Percentiles rank a stretch among this genome's conserved stretches.
Evolutionary conservation across 176 grass and related monocot species (phyloP).

Genomic region (Dactylis glomerata): DNA sequence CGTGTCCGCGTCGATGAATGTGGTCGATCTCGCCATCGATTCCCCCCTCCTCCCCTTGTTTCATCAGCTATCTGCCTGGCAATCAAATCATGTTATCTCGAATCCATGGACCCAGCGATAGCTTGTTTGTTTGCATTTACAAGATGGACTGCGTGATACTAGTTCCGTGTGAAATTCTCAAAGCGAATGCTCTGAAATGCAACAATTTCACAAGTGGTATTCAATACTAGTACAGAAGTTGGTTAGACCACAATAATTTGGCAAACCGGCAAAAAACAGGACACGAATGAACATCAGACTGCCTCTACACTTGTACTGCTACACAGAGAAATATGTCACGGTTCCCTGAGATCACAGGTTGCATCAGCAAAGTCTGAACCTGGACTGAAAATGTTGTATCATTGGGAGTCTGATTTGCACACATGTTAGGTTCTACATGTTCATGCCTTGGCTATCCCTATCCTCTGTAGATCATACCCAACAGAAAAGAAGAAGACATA

Average conservation of each 20-base stretch:
- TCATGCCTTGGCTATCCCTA: neutral
- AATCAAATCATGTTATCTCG: neutral
- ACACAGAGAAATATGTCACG: neutral
- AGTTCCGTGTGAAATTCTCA: neutral
- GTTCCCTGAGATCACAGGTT: neutral
- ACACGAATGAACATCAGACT: neutral
- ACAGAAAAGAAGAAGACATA: neutral
- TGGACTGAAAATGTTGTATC: neutral
- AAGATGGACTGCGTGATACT: neutral
- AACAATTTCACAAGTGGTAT: neutral
- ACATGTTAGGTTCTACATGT: neutral
- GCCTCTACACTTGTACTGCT: no score
- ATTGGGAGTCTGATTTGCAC: neutral
- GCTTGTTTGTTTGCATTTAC: neutral
- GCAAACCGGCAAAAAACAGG: neutral
- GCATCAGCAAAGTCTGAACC: conserved; percentile 8
- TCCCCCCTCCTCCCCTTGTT: no score
- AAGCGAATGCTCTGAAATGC: neutral
- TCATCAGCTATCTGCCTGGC: neutral
- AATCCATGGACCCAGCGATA: neutral
- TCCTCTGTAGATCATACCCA: neutral
- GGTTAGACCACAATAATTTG: neutral
- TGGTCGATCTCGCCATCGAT: neutral
- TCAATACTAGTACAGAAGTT: neutral
- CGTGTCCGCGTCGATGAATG: conserved; percentile 12